Evolutionary conservation across 1,284 basidiomycete genomes (phyloP).

Genomic region (Gomphus bonarii): DNA sequence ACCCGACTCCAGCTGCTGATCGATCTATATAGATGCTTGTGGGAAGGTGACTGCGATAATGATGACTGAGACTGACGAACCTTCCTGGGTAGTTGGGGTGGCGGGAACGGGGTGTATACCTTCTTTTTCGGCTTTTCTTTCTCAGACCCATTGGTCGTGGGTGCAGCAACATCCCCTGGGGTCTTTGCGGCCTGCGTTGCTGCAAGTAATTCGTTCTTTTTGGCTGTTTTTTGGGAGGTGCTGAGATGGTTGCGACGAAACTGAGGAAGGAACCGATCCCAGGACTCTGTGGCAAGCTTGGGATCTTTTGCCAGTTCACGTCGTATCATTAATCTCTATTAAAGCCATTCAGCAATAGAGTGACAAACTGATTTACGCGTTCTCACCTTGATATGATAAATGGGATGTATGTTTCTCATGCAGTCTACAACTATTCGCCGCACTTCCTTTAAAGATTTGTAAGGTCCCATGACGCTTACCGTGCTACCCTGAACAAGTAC

Average conservation of each 20-base stretch:
- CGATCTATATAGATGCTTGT: conserved; percentile 42
- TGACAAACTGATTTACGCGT: conserved; percentile 1
- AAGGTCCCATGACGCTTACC: conserved; percentile 95
- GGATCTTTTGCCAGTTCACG: conserved; percentile 98
- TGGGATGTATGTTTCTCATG: conserved; percentile 99
- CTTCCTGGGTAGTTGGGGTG: conserved; percentile 88
- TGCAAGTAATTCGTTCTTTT: conserved; percentile 63
- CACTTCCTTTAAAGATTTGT: conserved; percentile 93
- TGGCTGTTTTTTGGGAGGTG: conserved; percentile 84
- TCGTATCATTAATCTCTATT: conserved; percentile 95
- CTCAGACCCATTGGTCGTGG: conserved; percentile 22
- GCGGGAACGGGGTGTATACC: conserved; percentile 98
- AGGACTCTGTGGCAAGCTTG: conserved; percentile 86
- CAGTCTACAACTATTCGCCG: conserved; percentile 93
- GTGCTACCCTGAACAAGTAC: conserved; percentile 98
- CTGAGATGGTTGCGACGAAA: conserved; percentile 91
- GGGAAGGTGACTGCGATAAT: background rate
- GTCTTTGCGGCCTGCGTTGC: conserved; percentile 34
- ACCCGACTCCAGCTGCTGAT: conserved; percentile 90
- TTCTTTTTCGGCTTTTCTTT: conserved; percentile 68
- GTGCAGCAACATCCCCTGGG: conserved; percentile 42
- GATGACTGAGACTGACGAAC: conserved; percentile 28
- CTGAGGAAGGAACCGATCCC: conserved; percentile 96
- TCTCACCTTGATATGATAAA: conserved; percentile 93
- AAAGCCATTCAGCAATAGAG: conserved; percentile 8